A percentile compares a stretch with the other conserved stretches of the same genome.
phyloP scores from a whole-genome alignment of 2,329 filamentous ascomycete genomes.

The Scleromitrula shiraiana region DNA sequence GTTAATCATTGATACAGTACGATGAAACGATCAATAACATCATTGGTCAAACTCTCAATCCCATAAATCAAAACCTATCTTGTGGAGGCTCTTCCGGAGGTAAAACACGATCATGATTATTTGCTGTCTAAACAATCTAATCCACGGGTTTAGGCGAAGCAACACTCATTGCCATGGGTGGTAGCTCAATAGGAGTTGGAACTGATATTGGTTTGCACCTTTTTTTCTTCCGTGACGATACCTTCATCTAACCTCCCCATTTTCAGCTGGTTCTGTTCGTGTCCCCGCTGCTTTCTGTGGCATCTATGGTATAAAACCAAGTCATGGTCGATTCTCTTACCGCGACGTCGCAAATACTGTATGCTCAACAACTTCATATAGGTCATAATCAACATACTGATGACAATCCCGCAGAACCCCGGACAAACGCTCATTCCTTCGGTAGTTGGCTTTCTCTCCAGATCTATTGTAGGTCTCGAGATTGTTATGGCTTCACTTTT shows the following conservation, averaged over 20 bases:
- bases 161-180: slow-evolving; percentile 18
- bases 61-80: slow-evolving; percentile 46
- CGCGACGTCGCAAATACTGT: slow-evolving; percentile 50
- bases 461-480: slow-evolving; percentile 42
- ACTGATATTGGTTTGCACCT: slow-evolving; percentile 20
- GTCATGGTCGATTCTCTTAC: slow-evolving; percentile 33
- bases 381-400: neutral
- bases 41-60: slow-evolving; percentile 42
- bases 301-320: slow-evolving; percentile 31
- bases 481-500: slow-evolving; percentile 32
- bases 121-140: neutral
- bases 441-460: slow-evolving; percentile 53
- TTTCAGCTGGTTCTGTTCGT: slow-evolving; percentile 17
- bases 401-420: neutral
- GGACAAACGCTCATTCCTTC: slow-evolving; percentile 54
- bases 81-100: slow-evolving; percentile 56
- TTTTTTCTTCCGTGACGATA: neutral
- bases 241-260: neutral
- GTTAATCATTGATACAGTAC: neutral
- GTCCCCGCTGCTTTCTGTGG: slow-evolving; percentile 30
- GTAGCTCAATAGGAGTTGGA: slow-evolving; percentile 20
- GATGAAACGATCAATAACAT: slow-evolving; percentile 36
- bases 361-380: neutral
- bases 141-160: slow-evolving; percentile 15
- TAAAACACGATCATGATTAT: slow-evolving; percentile 4